A percentile compares a stretch with the other conserved stretches of the same genome.
phyloP scores from a whole-genome alignment of 352 stramenopile species.

The Phytophthora pseudosyringae region DNA sequence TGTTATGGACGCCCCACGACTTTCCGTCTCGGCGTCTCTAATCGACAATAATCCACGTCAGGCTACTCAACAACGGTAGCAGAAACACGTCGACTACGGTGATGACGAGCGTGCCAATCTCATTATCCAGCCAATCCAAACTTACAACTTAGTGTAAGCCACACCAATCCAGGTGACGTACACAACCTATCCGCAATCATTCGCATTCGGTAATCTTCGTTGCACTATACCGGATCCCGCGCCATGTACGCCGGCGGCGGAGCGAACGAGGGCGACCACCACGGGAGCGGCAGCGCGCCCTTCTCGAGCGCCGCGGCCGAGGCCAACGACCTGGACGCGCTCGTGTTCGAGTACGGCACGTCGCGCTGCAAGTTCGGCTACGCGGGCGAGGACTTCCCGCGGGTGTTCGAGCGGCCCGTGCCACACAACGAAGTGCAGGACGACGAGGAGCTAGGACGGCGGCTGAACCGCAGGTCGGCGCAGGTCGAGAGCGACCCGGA shows the following conservation, averaged over 20 bases:
- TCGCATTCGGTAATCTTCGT: too few species aligned
- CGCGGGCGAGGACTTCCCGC: conserved; percentile 88
- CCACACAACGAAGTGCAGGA: conserved; percentile 20
- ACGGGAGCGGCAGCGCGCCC: conserved; percentile 21
- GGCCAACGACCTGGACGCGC: conserved; percentile 76
- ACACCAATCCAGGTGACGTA: background rate
- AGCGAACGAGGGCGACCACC: conserved; percentile 40
- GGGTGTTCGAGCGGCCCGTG: conserved; percentile 64
- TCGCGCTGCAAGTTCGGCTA: conserved; percentile 84
- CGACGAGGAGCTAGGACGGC: conserved; percentile 18
- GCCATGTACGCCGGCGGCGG: conserved; percentile 46
- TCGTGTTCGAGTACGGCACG: conserved; percentile 85
- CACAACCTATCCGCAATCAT: too few species aligned
- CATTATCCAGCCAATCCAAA: too few species aligned
- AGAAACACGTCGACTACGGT: too few species aligned
- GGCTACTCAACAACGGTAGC: too few species aligned
- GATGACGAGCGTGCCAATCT: too few species aligned
- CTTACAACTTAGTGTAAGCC: too few species aligned
- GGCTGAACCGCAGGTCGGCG: conserved; percentile 33
- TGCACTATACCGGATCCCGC: too few species aligned
- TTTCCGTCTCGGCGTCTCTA: too few species aligned
- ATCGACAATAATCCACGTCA: too few species aligned
- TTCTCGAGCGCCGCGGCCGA: conserved; percentile 64
- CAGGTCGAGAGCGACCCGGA: conserved; percentile 66
- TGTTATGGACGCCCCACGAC: too few species aligned